phyloP scores from a whole-genome alignment of 495 filamentous ascomycete genomes.

The Tuber borchii region DNA sequence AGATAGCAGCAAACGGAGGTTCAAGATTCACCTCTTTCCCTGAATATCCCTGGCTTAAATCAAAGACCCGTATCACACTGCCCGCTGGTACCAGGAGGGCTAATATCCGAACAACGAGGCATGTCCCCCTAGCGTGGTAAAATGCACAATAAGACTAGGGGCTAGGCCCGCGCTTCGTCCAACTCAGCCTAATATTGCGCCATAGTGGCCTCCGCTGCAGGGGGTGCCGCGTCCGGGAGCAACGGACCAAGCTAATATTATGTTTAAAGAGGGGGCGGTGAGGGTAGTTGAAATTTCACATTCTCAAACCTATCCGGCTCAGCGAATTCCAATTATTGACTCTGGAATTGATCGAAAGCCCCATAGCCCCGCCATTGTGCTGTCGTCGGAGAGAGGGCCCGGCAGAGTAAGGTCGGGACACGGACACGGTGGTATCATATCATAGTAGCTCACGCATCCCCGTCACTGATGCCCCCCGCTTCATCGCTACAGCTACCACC shows the following conservation, averaged over 20 bases:
- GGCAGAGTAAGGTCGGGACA: neutral
- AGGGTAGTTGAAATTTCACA: conserved; percentile 2
- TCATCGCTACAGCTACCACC: conserved; percentile 12
- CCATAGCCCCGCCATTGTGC: neutral
- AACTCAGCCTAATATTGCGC: conserved; percentile 26
- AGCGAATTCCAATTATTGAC: neutral
- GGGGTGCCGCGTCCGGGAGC: neutral
- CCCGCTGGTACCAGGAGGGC: neutral
- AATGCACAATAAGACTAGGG: conserved; percentile 54
- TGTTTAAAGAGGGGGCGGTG: neutral
- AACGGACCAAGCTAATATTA: neutral
- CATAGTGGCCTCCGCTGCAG: conserved; percentile 6
- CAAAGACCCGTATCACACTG: neutral
- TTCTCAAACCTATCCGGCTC: neutral
- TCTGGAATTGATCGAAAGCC: neutral
- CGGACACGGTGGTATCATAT: neutral
- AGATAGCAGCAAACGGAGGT: neutral
- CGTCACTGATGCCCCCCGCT: neutral
- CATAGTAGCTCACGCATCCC: neutral
- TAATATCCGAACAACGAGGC: conserved; percentile 52
- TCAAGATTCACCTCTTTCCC: neutral
- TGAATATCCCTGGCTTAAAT: neutral
- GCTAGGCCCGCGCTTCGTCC: conserved; percentile 46
- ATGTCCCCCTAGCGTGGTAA: conserved; percentile 53
- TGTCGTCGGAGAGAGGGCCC: neutral